These are phyloP conservation scores for Coleophoma eucalyptorum DNA, from an alignment of 2,329 filamentous ascomycete species.

Conservation along the genomic window DNA sequence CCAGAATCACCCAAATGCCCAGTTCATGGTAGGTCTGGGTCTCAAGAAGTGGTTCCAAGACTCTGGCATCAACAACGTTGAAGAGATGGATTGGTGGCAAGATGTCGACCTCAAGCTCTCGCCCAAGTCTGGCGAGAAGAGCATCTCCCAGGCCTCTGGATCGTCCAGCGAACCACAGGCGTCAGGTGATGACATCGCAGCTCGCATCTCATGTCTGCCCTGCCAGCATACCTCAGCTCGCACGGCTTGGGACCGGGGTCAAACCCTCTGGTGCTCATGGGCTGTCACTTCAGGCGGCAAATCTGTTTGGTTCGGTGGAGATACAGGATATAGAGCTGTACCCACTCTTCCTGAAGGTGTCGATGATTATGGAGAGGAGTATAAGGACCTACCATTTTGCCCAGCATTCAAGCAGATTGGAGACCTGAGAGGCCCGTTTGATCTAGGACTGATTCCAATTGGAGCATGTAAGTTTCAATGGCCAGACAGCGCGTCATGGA, in stretches of 20 bases:
- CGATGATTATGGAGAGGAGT: conserved; percentile 70
- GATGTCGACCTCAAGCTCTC: conserved; percentile 68
- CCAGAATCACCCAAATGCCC: conserved; percentile 68
- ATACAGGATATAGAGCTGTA: conserved; percentile 86
- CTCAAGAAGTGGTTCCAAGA: conserved; percentile 78
- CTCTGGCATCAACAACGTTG: conserved; percentile 70
- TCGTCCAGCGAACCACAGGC: conserved; percentile 24
- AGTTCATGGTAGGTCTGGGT: conserved; percentile 85
- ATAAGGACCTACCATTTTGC: conserved; percentile 65
- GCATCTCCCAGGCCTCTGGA: conserved; percentile 15
- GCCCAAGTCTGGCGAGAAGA: conserved; percentile 26
- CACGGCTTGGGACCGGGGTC: conserved; percentile 59
- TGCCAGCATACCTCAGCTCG: conserved; percentile 79
- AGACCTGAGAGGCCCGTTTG: conserved; percentile 75
- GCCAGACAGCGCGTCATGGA: too few relatives aligned
- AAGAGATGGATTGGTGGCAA: conserved; percentile 96
- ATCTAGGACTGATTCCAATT: conserved; percentile 89
- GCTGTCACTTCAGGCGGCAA: conserved; percentile 67
- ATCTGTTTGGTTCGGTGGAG: conserved; percentile 84
- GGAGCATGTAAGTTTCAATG: conserved; percentile 55
- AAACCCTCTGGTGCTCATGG: conserved; percentile 89
- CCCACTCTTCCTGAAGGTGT: conserved; percentile 54
- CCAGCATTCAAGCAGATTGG: conserved; percentile 87
- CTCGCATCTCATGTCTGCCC: conserved; percentile 73
- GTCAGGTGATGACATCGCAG: conserved; percentile 50